These are phyloP conservation scores for Cladobotryum mycophilum DNA, from an alignment of 2,329 filamentous ascomycete genomes.

Conservation along the genomic window DNA sequence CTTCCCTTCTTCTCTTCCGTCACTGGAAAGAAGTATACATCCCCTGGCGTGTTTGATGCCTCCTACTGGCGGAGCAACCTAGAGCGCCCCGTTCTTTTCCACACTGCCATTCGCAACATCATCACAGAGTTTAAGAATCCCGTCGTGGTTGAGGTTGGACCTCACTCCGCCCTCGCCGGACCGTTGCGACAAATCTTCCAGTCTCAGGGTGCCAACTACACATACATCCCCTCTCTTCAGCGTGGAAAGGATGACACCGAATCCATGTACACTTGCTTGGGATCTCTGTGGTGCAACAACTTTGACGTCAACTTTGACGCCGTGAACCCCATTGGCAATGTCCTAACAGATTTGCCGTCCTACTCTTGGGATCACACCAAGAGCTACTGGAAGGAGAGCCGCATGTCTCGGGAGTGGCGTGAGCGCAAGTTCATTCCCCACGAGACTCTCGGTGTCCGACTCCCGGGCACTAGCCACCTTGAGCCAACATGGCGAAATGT, in stretches of 20 bases:
- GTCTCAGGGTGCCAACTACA: background rate
- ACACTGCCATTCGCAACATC: background rate
- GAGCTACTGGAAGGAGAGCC: conserved; percentile 28
- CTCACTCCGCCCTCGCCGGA: background rate
- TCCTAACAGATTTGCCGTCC: conserved; percentile 16
- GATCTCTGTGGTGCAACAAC: conserved; percentile 11
- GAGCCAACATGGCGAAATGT: background rate
- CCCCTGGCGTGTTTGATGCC: background rate
- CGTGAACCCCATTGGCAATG: background rate
- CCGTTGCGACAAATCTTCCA: background rate
- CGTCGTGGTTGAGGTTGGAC: background rate
- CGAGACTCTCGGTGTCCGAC: background rate
- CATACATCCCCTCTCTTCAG: background rate
- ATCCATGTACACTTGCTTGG: background rate
- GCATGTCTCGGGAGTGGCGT: conserved; percentile 19
- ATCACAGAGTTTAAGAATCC: background rate
- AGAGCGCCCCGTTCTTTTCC: background rate
- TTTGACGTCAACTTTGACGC: background rate
- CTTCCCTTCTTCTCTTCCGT: background rate
- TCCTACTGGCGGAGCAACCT: background rate
- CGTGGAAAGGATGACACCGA: background rate
- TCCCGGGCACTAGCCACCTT: background rate
- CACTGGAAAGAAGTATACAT: background rate
- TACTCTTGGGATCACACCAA: conserved; percentile 35
- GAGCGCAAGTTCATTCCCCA: conserved; percentile 12